Evolutionary conservation across 225 moss, liverwort and hornwort genomes (phyloP).

Genomic region (Antitrichia curtipendula): DNA sequence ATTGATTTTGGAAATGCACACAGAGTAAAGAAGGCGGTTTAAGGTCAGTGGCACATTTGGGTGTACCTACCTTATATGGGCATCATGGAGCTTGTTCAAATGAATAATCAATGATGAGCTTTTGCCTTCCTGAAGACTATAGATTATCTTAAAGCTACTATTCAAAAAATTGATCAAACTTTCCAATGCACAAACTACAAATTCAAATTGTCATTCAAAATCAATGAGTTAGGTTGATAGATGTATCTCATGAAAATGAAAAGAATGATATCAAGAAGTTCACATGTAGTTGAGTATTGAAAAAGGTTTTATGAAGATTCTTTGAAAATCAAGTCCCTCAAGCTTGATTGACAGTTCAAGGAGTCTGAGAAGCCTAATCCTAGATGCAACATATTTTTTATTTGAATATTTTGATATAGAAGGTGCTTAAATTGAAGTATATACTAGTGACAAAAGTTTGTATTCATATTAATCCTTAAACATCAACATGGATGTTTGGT

Average conservation of each 20-base stretch:
- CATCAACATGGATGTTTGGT: no score
- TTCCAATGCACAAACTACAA: accelerated
- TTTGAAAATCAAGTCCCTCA: background rate
- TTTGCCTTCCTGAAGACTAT: background rate
- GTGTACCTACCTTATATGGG: no score
- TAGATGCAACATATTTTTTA: background rate
- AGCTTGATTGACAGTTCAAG: no score
- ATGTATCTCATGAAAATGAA: background rate
- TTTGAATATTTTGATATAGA: background rate
- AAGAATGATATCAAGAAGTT: background rate
- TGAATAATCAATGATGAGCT: background rate
- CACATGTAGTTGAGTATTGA: background rate
- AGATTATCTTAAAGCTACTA: background rate
- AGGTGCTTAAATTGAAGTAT: background rate
- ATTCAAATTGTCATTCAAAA: background rate
- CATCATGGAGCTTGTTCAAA: background rate
- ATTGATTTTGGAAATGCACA: no score
- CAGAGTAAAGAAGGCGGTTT: no score
- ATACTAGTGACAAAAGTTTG: background rate
- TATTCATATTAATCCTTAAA: background rate
- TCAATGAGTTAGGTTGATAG: background rate
- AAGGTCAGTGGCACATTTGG: no score
- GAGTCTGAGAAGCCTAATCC: no score
- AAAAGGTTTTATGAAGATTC: background rate
- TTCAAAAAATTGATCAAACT: background rate